Percentiles rank a stretch among this genome's conserved stretches.
Evolutionary conservation across 495 filamentous ascomycete genomes (phyloP).

Genomic region (Amphirosellinia nigrospora): DNA sequence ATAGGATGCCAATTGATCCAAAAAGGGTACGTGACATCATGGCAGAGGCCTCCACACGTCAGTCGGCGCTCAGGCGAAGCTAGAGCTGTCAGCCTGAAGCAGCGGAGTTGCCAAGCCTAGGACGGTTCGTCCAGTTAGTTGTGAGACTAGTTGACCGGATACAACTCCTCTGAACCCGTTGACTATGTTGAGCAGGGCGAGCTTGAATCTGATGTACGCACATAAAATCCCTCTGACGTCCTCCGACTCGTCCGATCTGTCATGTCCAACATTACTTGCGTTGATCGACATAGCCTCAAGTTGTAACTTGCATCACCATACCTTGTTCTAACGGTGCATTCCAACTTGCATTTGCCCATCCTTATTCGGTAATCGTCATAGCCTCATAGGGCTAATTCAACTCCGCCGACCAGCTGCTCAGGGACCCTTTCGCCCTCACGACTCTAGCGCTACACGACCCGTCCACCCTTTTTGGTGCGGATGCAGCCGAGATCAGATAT

Average conservation of each 20-base stretch:
- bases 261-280: conserved; percentile 22
- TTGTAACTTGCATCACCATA: neutral
- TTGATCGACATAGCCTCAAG: conserved; percentile 18
- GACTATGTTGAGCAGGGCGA: neutral
- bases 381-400: conserved; percentile 4
- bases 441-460: conserved; percentile 3
- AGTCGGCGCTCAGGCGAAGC: conserved; percentile 9
- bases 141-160: neutral
- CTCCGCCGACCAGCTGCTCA: neutral
- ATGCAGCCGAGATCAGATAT: conserved; percentile 14
- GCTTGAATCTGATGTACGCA: conserved; percentile 3
- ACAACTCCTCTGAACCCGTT: neutral
- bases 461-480: conserved; percentile 9
- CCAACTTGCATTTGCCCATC: conserved; percentile 7
- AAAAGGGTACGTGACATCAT: neutral
- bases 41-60: neutral
- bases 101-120: neutral
- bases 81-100: conserved; percentile 23
- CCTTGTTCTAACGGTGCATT: neutral
- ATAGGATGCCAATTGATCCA: neutral
- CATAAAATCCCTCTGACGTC: conserved; percentile 19
- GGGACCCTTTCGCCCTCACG: neutral
- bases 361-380: neutral
- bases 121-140: conserved; percentile 2
- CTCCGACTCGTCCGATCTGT: conserved; percentile 21